Conservation (phyloP, 108 stramenopile species). For the Ochromonas danica region DNA sequence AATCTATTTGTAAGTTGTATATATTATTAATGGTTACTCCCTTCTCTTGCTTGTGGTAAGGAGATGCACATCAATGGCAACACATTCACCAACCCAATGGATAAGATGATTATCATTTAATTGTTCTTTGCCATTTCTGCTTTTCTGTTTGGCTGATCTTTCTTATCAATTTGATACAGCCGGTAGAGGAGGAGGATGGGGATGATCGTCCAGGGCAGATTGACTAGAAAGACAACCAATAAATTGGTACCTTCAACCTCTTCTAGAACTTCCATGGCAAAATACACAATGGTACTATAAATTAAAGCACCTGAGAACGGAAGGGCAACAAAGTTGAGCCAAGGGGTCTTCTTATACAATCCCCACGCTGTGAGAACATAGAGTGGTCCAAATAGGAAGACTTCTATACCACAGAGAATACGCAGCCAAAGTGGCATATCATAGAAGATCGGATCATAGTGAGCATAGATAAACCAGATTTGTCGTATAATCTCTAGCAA, state of each 20-base stretch:
- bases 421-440: conserved; percentile 6
- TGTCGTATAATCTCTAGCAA: background rate
- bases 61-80: no score
- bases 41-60: no score
- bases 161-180: background rate
- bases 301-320: conserved; percentile 29
- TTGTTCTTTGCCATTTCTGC: no score
- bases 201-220: conserved; percentile 21
- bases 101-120: no score
- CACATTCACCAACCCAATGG: no score
- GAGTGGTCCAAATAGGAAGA: conserved; percentile 21
- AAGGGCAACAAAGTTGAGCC: conserved; percentile 1
- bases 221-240: background rate
- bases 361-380: background rate
- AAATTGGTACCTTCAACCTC: conserved; percentile 1
- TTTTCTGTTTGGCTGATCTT: no score
- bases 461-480: background rate
- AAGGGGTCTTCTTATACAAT: background rate
- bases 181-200: background rate
- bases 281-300: conserved; percentile 29
- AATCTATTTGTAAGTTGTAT: no score
- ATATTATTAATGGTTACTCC: no score
- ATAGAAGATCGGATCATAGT: conserved; percentile 13
- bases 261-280: conserved; percentile 18
- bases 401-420: conserved; percentile 5